Percentiles rank a stretch among this genome's conserved stretches.
Evolutionary conservation across 108 stramenopile genomes (phyloP).

Genomic region (Stephanodiscus triporus): DNA sequence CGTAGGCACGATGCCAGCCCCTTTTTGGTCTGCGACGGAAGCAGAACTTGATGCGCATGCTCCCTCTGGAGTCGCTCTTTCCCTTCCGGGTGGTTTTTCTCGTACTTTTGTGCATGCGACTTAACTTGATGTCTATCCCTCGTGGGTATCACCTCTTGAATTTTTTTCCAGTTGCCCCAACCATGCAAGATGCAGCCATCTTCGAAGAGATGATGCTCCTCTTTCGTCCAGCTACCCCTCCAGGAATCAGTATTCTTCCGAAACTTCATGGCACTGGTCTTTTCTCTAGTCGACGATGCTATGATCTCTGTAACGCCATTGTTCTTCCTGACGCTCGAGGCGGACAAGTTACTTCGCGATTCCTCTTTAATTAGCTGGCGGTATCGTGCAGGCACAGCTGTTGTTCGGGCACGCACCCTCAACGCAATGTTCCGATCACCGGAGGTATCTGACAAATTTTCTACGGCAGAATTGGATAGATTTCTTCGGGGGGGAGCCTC

Average conservation of each 20-base stretch:
- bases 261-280: background rate
- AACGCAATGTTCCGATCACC: background rate
- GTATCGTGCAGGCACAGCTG: background rate
- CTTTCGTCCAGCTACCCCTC: conserved; percentile 10
- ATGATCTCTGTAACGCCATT: background rate
- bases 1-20: too few species aligned
- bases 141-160: conserved; percentile 16
- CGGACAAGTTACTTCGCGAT: background rate
- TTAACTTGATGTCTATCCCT: conserved; percentile 28
- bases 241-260: background rate
- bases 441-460: background rate
- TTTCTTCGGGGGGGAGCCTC: background rate
- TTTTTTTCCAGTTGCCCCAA: conserved; percentile 28
- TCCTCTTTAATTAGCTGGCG: background rate
- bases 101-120: conserved; percentile 47
- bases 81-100: conserved; percentile 4
- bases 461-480: background rate
- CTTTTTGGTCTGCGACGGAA: background rate
- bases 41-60: background rate
- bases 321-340: background rate
- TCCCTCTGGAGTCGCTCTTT: conserved; percentile 1
- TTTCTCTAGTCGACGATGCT: background rate
- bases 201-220: conserved; percentile 18
- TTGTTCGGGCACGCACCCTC: background rate
- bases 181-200: conserved; percentile 31